Percentiles rank a stretch among this genome's conserved stretches.
phyloP scores from a whole-genome alignment of 768 basidiomycete species.

The Lyophyllum shimeji region DNA sequence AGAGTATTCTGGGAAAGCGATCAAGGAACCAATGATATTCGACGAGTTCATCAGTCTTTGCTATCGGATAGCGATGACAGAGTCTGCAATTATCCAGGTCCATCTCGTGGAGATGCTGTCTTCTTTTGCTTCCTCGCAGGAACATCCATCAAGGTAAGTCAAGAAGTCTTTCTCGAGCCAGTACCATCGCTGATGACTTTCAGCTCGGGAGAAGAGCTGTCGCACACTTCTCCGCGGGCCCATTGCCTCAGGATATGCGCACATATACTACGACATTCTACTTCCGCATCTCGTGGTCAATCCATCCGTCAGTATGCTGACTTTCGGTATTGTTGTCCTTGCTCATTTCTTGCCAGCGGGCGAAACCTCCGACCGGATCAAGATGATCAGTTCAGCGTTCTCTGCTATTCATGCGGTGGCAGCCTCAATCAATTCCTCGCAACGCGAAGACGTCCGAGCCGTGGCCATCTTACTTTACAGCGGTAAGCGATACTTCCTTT shows the following conservation, averaged over 20 bases:
- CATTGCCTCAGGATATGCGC: constrained; percentile 86
- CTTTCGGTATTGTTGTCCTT: neutral
- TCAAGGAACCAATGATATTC: constrained; percentile 80
- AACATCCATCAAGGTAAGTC: constrained; percentile 20
- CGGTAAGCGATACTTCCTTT: constrained; percentile 42
- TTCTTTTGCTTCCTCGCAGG: constrained; percentile 50
- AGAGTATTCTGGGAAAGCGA: constrained; percentile 77
- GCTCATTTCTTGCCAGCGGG: constrained; percentile 40
- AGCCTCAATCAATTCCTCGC: constrained; percentile 48
- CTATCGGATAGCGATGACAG: constrained; percentile 89
- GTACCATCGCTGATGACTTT: neutral
- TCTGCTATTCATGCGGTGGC: constrained; percentile 60
- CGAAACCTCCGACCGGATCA: constrained; percentile 53
- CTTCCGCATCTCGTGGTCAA: constrained; percentile 52
- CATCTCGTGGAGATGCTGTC: constrained; percentile 71
- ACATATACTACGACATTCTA: constrained; percentile 72
- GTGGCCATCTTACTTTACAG: constrained; percentile 79
- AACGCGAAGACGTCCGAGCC: constrained; percentile 75
- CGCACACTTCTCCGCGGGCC: constrained; percentile 45
- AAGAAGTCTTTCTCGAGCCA: constrained; percentile 3
- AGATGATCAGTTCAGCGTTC: constrained; percentile 65
- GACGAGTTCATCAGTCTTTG: constrained; percentile 88
- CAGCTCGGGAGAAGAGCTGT: constrained; percentile 35
- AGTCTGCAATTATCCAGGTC: constrained; percentile 67
- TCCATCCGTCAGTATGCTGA: constrained; percentile 44